Base-by-base conservation (phyloP, 2,329 filamentous ascomycete genomes). In the Monosporascus sp. region DNA sequence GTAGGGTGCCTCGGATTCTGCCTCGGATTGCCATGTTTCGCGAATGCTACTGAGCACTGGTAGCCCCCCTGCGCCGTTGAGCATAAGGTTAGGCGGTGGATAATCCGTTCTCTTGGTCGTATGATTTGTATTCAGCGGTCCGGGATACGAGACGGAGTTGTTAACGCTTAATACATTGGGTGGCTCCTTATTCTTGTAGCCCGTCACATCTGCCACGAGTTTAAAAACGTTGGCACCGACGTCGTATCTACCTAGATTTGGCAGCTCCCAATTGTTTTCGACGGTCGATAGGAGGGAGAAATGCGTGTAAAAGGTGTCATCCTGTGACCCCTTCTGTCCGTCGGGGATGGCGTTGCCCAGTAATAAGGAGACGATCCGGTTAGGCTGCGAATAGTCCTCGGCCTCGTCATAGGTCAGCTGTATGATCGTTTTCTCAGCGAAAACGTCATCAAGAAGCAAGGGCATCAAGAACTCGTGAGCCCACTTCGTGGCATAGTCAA, bases 341-440 rank as follows among this genome's bases (percentile, higher is more conserved):
- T 75, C 54, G 5, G 87, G 86, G 4, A 94, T 69, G 15, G 84
- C 86, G 53, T 86, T 88, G 24, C 89, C 89, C 3, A 94, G 74
- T 1, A 94, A 78, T 59, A 94, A 77, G 56, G 77, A 82, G 56
- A 87, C 82, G 49, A 94, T 81, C 45, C 79, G 78, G 75, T 94
- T 93, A 55, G 80, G 79, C 20, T 76, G 71, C 6, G 75, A 69
- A 70, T 91, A 91, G 24, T 80, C 83, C 58, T 85, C 81, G 64
- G 84, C 87, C 72, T 94, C 89, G 59, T 94, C 89, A 64, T 90
- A 94, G 17, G 84, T 92, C 52, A 94, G 70, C 17, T 93, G 75
- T 8, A 94, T 78, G 2, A 94, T 77, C 0, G 88, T 92, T 62
- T 85, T 82, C 51, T 88, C 76, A 79, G 84, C 85, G 69, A 93